Evolutionary conservation across 441 rosid genomes (phyloP).

Genomic region (Erodium chrysanthum): DNA sequence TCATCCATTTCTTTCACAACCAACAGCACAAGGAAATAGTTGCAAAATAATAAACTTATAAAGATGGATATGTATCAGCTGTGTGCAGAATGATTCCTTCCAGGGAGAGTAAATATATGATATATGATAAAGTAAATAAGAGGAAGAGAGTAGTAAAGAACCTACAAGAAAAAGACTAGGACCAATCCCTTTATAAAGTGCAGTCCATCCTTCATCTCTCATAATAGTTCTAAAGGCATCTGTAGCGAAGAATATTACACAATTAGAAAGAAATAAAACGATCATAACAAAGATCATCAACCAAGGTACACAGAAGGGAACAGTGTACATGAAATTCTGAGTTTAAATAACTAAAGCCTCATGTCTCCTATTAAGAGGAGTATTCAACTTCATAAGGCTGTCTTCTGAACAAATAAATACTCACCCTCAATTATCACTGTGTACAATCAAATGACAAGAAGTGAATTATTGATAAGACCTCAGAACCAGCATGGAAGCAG

Average conservation of each 20-base stretch:
- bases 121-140: not conserved
- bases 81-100: not conserved
- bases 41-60: not conserved
- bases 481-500: not conserved
- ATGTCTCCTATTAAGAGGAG: not conserved
- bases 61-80: not conserved
- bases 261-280: conserved; percentile 10
- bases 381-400: not conserved
- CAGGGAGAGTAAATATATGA: conserved; percentile 1
- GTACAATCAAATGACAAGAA: not conserved
- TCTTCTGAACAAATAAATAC: not conserved
- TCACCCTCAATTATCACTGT: not conserved
- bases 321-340: not conserved
- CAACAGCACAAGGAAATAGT: not conserved
- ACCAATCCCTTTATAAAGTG: conserved; percentile 70
- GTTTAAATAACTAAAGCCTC: not conserved
- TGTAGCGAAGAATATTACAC: conserved; percentile 23
- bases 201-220: conserved; percentile 84
- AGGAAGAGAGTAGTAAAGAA: conserved; percentile 14
- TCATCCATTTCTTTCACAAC: not conserved
- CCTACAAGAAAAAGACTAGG: conserved; percentile 76
- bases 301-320: conserved; percentile 2
- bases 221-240: conserved; percentile 81
- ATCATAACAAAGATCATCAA: not conserved
- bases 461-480: not conserved